Evolutionary conservation across 805 yeast species (phyloP), one percentile per base, ranked within the genome.

Genomic region (Candida glaebosa): DNA sequence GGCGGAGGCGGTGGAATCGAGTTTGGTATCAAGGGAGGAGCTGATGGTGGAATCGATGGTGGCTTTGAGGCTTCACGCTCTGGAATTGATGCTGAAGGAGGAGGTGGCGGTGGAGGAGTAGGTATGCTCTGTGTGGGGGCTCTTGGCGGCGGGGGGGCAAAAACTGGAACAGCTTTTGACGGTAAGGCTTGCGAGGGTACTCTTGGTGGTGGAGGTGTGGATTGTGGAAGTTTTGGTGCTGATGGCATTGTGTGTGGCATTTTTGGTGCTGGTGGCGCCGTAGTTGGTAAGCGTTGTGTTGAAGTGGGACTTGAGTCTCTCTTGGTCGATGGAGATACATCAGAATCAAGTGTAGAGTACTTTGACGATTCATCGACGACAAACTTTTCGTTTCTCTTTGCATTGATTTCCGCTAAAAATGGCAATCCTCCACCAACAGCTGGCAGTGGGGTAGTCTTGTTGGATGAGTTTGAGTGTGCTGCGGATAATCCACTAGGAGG

Each of bases 371-470:
- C 46, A 41, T 71, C 79, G 10, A 79, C 69, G 10, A 76, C 81
- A 54, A 64, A 55, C 1, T 69, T 42, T 15, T 79, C 81, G 47
- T 73, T 68, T 57, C 84, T 65, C 54, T 73, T 77, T 30, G 74
- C 69, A 44, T 78, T 77, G 38, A 80, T 79, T 41, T 79, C 76
- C 1, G 80, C 80, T 33, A 79, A 63, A 50, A 80, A 79, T 7
- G 84, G 84, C 16, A 79, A 54, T 0, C 69, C 76, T 1, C 78
- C 78, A 6, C 62, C 65, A 3, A 60, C 45, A 8, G 52, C 43
- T 26, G 43, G 38, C 3, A 49, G 41, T 12, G 56, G 42, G 0
- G 55, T 40, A 7, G 55, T 42, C 10, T 35, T 35, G n/a, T 7
- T 24, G 9, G 38, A 22, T 12, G 31, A 17, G 22, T 33, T 15